Evolutionary conservation across 225 moss, liverwort and hornwort genomes (phyloP).

Genomic region (Thuidium tamariscinum): DNA sequence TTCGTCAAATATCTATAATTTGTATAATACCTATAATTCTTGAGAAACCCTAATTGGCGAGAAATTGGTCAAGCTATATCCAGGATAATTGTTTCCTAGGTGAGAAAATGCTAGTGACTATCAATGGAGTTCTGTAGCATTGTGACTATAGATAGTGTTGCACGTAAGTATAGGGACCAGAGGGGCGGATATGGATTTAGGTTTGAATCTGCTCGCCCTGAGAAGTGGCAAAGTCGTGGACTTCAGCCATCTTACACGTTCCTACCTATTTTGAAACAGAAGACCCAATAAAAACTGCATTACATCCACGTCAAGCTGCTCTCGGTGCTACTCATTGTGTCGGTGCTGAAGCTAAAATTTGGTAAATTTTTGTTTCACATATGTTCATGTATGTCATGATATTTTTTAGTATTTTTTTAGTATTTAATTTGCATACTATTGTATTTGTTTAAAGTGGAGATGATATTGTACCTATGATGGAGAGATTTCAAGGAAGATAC

Average conservation of each 20-base stretch:
- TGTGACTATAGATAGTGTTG: background rate
- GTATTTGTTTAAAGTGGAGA: background rate
- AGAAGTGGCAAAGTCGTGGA: background rate
- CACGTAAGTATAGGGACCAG: background rate
- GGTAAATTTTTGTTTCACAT: background rate
- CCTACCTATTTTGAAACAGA: background rate
- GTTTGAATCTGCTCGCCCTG: background rate
- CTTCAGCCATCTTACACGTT: background rate
- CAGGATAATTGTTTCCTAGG: background rate
- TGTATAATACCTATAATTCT: background rate
- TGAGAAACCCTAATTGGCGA: background rate
- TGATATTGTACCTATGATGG: background rate
- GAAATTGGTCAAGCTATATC: background rate
- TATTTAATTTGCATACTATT: background rate
- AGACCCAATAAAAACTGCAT: background rate
- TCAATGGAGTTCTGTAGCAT: background rate
- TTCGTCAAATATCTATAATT: background rate
- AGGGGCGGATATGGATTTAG: background rate
- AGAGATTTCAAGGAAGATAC: background rate
- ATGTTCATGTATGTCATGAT: background rate
- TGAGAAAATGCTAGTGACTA: background rate
- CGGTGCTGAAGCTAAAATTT: background rate
- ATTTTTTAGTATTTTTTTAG: background rate
- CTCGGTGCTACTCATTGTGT: background rate
- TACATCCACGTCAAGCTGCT: background rate